Base-by-base conservation (phyloP, 345 rosid genomes). In the Euphorbia pulcherrima region DNA sequence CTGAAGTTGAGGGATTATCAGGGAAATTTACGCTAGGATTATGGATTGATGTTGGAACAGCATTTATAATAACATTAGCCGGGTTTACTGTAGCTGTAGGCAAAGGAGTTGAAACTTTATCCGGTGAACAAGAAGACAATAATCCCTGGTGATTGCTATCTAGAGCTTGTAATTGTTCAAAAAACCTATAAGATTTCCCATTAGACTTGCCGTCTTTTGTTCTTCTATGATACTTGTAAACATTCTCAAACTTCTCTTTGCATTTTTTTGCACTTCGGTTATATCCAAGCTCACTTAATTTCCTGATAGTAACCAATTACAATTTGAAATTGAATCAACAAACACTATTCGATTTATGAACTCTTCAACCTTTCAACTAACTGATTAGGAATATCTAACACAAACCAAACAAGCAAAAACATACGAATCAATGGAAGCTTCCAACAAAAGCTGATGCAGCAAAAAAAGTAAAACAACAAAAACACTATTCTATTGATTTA, bases 231-330 rank as follows among this genome's bases (percentile, higher is more conserved):
- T 76, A 76, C 73, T 76, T 76, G 11, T 76, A 63, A 21, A 68
- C 59, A 50, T 76, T 76, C 69, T 76, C 79, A 57, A 76, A 76
- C 62, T 76, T 76, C 41, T 76, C 79, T 27, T 72, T 76, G 69
- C 79, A 76, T 63, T 76, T 76, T 72, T 76, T 76, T 8, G 79
- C 79, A 71, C 75, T 76, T 47, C 79, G 50, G 46, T 50, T 27
- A 50, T 67, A 76, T 27, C 75, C 79, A 67, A 71, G 69, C 73
- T 56, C 72, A 12, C 65, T 50, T 28, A 76, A 21, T 72, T 68
- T 76, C 79, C 79, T 76, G 75, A 47, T 26, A 65, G 62, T 66
- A 70, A 69, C 62, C 62, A 57, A 52, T 28, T 35, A 44, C 30
- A 68, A 53, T 55, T 51, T 33, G 47, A 30, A 52, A 44, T 1